These are phyloP conservation scores for Gamsiella multidivaricata DNA, from an alignment of 192 early-diverging fungal genomes.

Conservation along the genomic window DNA sequence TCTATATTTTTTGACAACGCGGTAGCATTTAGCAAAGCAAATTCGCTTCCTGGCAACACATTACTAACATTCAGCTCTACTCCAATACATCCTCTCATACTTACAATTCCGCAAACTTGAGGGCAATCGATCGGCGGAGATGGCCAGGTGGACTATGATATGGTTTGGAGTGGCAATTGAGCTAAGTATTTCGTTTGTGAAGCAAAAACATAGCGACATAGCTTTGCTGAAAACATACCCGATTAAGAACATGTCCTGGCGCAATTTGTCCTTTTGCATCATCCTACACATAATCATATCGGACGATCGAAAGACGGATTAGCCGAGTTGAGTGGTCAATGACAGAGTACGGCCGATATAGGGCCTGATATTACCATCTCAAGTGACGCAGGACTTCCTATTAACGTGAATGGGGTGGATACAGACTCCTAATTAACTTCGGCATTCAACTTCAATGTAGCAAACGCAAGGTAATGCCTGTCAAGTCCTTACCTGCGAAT, in stretches of 20 bases:
- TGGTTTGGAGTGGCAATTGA: no score
- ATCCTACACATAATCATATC: slow-evolving; percentile 64
- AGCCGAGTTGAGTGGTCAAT: neutral
- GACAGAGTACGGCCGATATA: neutral
- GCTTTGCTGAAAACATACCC: slow-evolving; percentile 54
- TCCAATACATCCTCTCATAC: slow-evolving; percentile 11
- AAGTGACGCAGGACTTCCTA: slow-evolving; percentile 57
- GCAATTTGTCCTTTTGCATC: slow-evolving; percentile 84
- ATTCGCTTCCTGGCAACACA: neutral
- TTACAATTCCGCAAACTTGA: slow-evolving; percentile 79
- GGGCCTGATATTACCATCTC: slow-evolving; percentile 47
- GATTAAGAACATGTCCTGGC: slow-evolving; percentile 87
- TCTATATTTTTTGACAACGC: slow-evolving; percentile 2
- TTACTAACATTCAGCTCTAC: neutral
- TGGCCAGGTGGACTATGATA: slow-evolving; percentile 75
- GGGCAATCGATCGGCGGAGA: slow-evolving; percentile 70
- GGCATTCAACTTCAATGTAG: no score
- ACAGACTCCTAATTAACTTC: no score
- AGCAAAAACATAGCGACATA: no score
- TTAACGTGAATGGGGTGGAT: no score
- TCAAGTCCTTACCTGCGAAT: slow-evolving; percentile 69
- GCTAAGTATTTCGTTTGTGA: no score
- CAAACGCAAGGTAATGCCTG: no score
- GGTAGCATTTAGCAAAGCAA: neutral
- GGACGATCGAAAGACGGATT: neutral